Conservation (phyloP, 1,284 basidiomycete genomes). For the Sanguinoderma infundibulare region DNA sequence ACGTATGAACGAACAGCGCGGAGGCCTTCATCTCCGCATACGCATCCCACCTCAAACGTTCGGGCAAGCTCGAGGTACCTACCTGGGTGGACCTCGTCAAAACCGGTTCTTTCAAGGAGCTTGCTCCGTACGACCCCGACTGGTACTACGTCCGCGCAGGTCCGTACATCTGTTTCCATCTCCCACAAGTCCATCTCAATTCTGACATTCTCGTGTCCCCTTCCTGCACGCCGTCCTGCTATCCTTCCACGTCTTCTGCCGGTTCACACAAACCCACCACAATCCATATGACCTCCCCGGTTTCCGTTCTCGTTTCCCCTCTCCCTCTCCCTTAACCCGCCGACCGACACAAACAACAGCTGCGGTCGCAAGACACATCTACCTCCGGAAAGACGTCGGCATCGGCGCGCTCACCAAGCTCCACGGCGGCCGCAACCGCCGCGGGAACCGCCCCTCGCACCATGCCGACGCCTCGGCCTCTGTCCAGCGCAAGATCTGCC, state of each 20-base stretch:
- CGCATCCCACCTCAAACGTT: constrained; percentile 92
- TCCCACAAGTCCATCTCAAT: neutral
- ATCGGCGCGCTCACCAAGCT: constrained; percentile 96
- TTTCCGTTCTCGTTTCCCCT: too few relatives aligned
- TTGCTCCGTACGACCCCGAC: constrained; percentile 98
- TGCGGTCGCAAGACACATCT: constrained; percentile 98
- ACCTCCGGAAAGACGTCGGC: constrained; percentile 99
- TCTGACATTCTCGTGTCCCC: neutral
- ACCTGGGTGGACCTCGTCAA: constrained; percentile 99
- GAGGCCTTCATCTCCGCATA: constrained; percentile 93
- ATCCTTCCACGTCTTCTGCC: neutral
- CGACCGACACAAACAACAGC: constrained; percentile 61
- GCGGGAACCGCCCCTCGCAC: constrained; percentile 95
- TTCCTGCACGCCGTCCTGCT: neutral
- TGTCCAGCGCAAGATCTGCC: constrained; percentile 91
- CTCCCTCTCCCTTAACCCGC: too few relatives aligned
- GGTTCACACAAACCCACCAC: too few relatives aligned
- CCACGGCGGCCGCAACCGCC: constrained; percentile 95
- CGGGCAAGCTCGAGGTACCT: constrained; percentile 98
- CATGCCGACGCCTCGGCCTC: constrained; percentile 89
- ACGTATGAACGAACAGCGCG: constrained; percentile 56
- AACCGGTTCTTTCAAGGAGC: constrained; percentile 98
- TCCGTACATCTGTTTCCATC: constrained; percentile 42
- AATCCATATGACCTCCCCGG: neutral
- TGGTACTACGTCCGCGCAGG: constrained; percentile 99